Base-by-base conservation (phyloP, 2,329 filamentous ascomycete species). In the Onygenales sp. region DNA sequence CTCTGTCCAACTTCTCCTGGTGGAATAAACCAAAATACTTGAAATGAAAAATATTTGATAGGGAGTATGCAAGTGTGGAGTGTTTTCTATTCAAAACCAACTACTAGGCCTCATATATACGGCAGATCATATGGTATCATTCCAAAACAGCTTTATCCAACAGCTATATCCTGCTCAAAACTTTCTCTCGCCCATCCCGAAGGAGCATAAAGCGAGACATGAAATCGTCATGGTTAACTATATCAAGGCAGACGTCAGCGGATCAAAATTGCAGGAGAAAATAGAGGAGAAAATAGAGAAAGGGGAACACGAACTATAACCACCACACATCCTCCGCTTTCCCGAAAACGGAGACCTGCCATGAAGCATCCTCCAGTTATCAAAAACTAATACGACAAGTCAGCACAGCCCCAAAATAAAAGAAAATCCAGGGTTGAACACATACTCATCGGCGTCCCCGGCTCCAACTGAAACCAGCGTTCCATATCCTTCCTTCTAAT, bases 341-440 rank as follows among this genome's bases (percentile, higher is more conserved):
- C 93, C 93, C 5, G 84, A 86, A 64, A 97, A 98, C 0, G 81
- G 81, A 50, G 84, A 84, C 61, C 93, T 78, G 1, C 92, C 93
- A 69, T 98, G 93, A 61, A 97, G 73, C 36, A 96, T 86, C 55
- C 93, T 81, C 90, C 92, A 96, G 65, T 98, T 97, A 66, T 98
- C 88, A 68, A 98, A 96, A 46, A 97, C 87, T 87, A 61, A 47
- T 42, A 46, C 4, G 59, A 42, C 14, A 36, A n/a, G 46, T 36
- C 13, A 57, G 33, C 14, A 34, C 42, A 51, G 9, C n/a, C 10
- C 44, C 31, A 11, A 11, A 11, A 33, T 33, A 43, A 32, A 52
- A 11, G 42, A 31, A 31, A 40, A 42, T 53, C 40, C 10, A 45
- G 31, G 36, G 34, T 11, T 6, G 14, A 49, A 34, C 2, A 76